These are phyloP conservation scores for Scleroderma bovista DNA, from an alignment of 768 basidiomycete genomes.

Conservation along the genomic window DNA sequence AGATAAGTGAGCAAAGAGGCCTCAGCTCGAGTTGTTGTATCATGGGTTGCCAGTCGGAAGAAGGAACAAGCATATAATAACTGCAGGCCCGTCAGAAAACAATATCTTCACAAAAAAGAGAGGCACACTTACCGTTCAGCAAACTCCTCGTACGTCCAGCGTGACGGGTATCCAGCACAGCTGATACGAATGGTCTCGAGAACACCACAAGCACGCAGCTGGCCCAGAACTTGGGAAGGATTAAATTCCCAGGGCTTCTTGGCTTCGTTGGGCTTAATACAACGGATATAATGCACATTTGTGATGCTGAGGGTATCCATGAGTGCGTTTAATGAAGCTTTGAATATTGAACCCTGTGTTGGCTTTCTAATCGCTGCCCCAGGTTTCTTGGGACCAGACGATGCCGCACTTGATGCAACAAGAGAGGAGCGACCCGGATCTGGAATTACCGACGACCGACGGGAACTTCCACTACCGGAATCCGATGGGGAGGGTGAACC, in stretches of 20 bases:
- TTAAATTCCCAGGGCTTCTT: slow-evolving; percentile 97
- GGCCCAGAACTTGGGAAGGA: slow-evolving; percentile 91
- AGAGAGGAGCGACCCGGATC: slow-evolving; percentile 79
- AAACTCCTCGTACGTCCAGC: slow-evolving; percentile 99
- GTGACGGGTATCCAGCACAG: slow-evolving; percentile 96
- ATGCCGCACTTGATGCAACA: slow-evolving; percentile 42
- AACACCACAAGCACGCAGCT: slow-evolving; percentile 96
- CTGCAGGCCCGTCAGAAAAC: slow-evolving; percentile 36
- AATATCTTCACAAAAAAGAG: background rate
- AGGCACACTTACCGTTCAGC: slow-evolving; percentile 85
- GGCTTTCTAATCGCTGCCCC: slow-evolving; percentile 81
- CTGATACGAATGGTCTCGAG: slow-evolving; percentile 98
- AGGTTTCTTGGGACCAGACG: slow-evolving; percentile 49
- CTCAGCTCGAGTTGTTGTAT: slow-evolving; percentile 77
- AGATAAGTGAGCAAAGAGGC: slow-evolving; percentile 76
- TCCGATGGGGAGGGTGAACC: slow-evolving; percentile 76
- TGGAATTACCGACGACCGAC: slow-evolving; percentile 79
- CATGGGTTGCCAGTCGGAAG: slow-evolving; percentile 81
- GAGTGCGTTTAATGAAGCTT: slow-evolving; percentile 83
- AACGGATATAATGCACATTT: slow-evolving; percentile 98
- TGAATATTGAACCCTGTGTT: slow-evolving; percentile 98
- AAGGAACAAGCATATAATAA: slow-evolving; percentile 95
- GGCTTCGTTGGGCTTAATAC: slow-evolving; percentile 97
- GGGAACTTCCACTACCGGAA: slow-evolving; percentile 68
- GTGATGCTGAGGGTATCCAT: slow-evolving; percentile 98